Evolutionary conservation across 1,284 basidiomycete genomes (phyloP), one percentile per base, ranked within the genome.

Genomic region (Malassezia obtusa): DNA sequence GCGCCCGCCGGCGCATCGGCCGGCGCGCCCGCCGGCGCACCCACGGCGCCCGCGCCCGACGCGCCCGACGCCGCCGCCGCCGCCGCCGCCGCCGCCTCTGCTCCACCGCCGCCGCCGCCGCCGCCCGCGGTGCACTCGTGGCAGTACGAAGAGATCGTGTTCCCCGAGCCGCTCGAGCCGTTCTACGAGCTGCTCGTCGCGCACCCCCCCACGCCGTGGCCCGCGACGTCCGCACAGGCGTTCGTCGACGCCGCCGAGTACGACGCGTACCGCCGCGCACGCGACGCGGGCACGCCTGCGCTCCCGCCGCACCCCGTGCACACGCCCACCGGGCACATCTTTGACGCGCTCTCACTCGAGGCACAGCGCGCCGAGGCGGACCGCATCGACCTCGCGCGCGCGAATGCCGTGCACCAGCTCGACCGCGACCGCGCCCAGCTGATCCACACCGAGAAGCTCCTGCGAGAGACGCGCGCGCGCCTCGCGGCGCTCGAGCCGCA

Each of bases 91-190:
- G 21, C 41, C 15, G 32, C 47, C 21, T 40, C 26, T 9, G 26
- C 21, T 24, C 30, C 28, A 8, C 12, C 43, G 14, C 25, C 31
- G 25, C 40, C 45, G n/a, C 24, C 60, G 3, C 60, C 59, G n/a
- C 66, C 68, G 17, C 67, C 68, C 19, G 71, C 71, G 5, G 69
- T 73, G 15, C 87, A 96, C 74, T 88, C 89, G 0, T 99, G 94
- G 92, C 91, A 96, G 70, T 98, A 98, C 77, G 94, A 98, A 74
- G 94, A 99, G 64, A 82, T 98, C 57, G 89, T 98, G 43, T 98
- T 99, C 77, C 83, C 84, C 62, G 92, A 98, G 67, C 94, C 94
- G 1, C 89, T 85, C 58, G 84, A 89, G 57, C 79, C 83, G 25
- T 92, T 98, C 77, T 81, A 95, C 64, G 83, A 84, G 64, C 80